Evolutionary conservation across 768 basidiomycete species (phyloP), one percentile per base, ranked within the genome.

Genomic region (Phallus indusiatus): DNA sequence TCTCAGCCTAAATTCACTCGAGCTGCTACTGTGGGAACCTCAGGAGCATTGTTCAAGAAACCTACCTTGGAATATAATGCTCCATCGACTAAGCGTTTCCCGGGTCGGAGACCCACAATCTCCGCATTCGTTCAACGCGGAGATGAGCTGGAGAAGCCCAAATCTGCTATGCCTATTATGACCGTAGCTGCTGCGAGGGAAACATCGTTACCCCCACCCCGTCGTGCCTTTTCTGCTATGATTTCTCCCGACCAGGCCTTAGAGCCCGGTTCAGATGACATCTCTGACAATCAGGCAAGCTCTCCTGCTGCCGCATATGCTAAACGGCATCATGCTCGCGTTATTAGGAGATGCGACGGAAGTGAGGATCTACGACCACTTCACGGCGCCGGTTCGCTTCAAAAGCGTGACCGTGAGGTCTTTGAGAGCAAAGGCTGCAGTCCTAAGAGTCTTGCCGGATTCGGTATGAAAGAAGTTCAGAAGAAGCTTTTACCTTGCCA

Each of bases 401-500:
- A 74, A 46, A 68, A 69, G 51, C 69, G 68, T 35, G 71, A 73
- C 47, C 72, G 73, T 64, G 77, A 77, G 61, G 82, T 61, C 24
- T 60, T 56, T 22, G 54, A 61, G 24, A 60, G 64, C 21, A 81
- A 80, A 61, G 70, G 73, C 76, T 22, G 77, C 78, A 22, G 90
- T 59, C 57, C 57, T 34, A 51, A 53, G 35, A 59, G 85, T 48
- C 71, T 92, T 54, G 85, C 88, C 54, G 87, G 93, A 0, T 96
- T 94, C 71, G 89, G 94, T 16, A 92, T 93, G 65, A 93, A 93
- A 66, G 96, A 99, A 70, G 83, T 88, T 42, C 78, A 85, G 61
- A 95, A 95, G 42, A 99, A 98, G 74, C 82, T 94, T 64, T 71
- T 99, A 61, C 94, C 94, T 34, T 99, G 96, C 72, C 87, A 92